phyloP scores from a whole-genome alignment of 1,284 basidiomycete species.

The Pisolithus thermaeus region DNA sequence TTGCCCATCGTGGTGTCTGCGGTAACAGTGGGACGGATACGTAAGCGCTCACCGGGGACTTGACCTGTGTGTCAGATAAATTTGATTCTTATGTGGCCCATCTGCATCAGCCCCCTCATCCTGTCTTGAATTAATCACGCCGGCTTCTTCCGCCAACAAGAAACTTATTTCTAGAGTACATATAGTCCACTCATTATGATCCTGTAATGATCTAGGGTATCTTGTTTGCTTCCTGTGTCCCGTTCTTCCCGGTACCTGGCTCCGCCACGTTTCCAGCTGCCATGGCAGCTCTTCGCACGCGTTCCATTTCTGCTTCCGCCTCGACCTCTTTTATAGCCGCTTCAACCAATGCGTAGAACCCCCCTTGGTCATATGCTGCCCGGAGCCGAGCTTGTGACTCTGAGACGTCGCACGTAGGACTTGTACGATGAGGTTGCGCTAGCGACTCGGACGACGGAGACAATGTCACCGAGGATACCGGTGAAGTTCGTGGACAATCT shows the following conservation, averaged over 20 bases:
- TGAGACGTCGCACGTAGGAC: slow-evolving; percentile 17
- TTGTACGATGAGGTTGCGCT: not conserved
- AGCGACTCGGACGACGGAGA: not conserved
- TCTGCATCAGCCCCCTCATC: no score
- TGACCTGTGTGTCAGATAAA: no score
- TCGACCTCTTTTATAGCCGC: slow-evolving; percentile 48
- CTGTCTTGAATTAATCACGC: no score
- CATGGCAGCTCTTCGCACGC: slow-evolving; percentile 13
- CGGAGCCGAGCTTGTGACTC: slow-evolving; percentile 46
- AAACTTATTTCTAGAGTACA: no score
- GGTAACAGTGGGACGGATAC: not conserved
- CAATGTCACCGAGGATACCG: not conserved
- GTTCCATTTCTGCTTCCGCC: slow-evolving; percentile 44
- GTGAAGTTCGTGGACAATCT: slow-evolving; percentile 1
- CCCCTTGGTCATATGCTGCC: slow-evolving; percentile 50
- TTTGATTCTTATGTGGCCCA: no score
- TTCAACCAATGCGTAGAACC: slow-evolving; percentile 48
- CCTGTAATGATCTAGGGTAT: not conserved
- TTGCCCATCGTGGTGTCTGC: not conserved
- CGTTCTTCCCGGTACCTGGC: not conserved
- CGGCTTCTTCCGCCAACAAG: no score
- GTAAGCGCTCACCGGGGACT: no score
- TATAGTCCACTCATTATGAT: no score
- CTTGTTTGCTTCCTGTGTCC: not conserved
- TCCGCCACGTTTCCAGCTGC: not conserved